Percentiles rank a stretch among this genome's conserved stretches.
phyloP scores from a whole-genome alignment of 768 basidiomycete genomes.

The Suillus tomentosus region DNA sequence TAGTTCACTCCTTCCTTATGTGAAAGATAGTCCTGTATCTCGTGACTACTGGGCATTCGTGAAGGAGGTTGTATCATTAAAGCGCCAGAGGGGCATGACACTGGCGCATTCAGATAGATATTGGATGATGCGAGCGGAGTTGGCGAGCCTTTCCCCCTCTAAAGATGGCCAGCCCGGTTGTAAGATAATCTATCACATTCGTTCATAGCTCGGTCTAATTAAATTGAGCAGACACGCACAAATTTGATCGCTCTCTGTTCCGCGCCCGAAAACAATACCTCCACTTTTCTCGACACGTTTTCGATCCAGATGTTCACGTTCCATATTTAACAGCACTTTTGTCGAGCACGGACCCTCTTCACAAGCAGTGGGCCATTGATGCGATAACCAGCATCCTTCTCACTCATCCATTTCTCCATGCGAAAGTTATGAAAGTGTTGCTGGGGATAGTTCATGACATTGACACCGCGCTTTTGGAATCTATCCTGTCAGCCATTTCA shows the following conservation, averaged over 20 bases:
- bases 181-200: constrained; percentile 20
- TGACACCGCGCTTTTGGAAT: neutral
- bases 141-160: constrained; percentile 32
- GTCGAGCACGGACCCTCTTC: constrained; percentile 26
- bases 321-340: constrained; percentile 48
- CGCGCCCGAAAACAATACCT: constrained; percentile 45
- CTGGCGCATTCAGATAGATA: constrained; percentile 53
- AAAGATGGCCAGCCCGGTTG: constrained; percentile 13
- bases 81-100: constrained; percentile 35
- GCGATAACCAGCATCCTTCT: constrained; percentile 39
- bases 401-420: constrained; percentile 34
- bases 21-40: constrained; percentile 18
- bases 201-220: constrained; percentile 10
- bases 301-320: constrained; percentile 45
- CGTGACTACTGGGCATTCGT: constrained; percentile 53
- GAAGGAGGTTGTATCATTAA: constrained; percentile 46
- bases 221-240: constrained; percentile 20
- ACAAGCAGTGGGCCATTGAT: constrained; percentile 34
- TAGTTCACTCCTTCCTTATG: constrained; percentile 31
- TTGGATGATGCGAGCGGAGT: constrained; percentile 58
- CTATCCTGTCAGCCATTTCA: constrained; percentile 7
- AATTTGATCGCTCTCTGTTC: constrained; percentile 20
- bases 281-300: constrained; percentile 38
- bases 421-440: constrained; percentile 36
- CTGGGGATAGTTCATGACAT: constrained; percentile 1